These are phyloP conservation scores for Paraleonurus japonicus DNA, from an alignment of 257 asterid species.

Conservation along the genomic window DNA sequence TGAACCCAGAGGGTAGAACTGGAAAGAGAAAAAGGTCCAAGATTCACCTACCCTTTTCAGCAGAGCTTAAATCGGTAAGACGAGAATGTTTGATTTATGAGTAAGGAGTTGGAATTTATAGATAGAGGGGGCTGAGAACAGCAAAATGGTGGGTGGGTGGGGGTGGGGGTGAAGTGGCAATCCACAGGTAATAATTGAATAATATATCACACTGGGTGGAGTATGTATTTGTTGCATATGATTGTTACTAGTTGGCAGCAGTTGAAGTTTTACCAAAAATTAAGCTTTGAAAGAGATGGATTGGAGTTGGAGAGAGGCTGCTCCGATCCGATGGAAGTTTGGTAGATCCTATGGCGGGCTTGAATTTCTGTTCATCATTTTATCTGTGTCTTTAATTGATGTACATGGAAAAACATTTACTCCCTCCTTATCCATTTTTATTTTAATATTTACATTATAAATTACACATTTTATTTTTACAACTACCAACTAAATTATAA, in stretches of 20 bases:
- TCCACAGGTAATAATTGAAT: constrained; percentile 1
- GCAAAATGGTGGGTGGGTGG: background rate
- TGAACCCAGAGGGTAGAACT: background rate
- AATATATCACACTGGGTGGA: background rate
- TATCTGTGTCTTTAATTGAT: background rate
- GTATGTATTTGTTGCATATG: background rate
- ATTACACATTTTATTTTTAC: too few species aligned
- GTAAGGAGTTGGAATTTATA: constrained; percentile 18
- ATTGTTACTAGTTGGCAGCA: background rate
- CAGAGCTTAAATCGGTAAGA: constrained; percentile 7
- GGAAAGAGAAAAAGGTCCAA: background rate
- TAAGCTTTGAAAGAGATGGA: constrained; percentile 12
- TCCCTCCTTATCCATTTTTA: too few species aligned
- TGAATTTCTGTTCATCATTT: background rate
- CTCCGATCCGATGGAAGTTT: constrained; percentile 8
- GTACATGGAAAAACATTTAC: too few species aligned
- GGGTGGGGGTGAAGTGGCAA: constrained; percentile 21
- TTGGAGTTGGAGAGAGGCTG: too few species aligned
- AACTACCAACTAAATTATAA: too few species aligned
- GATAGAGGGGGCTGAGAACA: background rate
- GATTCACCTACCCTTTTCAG: constrained; percentile 20
- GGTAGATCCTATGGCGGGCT: constrained; percentile 28
- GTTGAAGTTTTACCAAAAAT: constrained; percentile 18
- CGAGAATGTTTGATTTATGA: constrained; percentile 5
- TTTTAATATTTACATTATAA: too few species aligned